phyloP scores from a whole-genome alignment of 352 stramenopile species.

The Globisporangium spinosum region DNA sequence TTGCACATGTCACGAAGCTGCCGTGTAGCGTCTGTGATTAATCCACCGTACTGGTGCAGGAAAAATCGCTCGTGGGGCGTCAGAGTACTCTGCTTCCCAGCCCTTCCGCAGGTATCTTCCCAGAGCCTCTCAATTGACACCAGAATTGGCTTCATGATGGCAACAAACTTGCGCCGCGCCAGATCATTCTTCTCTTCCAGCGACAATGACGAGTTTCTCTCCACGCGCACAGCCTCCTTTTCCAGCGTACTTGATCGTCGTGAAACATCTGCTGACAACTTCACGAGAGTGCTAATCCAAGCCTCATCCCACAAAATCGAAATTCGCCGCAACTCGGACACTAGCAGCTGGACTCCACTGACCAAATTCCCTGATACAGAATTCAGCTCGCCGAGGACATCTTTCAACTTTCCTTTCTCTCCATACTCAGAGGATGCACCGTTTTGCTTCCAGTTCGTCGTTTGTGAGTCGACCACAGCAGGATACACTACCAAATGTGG shows the following conservation, averaged over 20 bases:
- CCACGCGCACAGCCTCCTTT: slow-evolving; percentile 67
- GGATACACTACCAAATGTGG: slow-evolving; percentile 76
- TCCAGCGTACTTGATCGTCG: slow-evolving; percentile 64
- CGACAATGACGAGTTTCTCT: slow-evolving; percentile 67
- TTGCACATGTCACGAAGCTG: slow-evolving; percentile 46
- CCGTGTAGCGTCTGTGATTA: slow-evolving; percentile 42
- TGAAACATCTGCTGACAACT: slow-evolving; percentile 68
- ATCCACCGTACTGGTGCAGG: slow-evolving; percentile 50
- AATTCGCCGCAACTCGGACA: slow-evolving; percentile 73
- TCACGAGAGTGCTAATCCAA: slow-evolving; percentile 68
- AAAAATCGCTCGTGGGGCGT: slow-evolving; percentile 78
- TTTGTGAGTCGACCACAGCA: slow-evolving; percentile 56
- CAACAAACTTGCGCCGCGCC: slow-evolving; percentile 64
- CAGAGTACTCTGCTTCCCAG: slow-evolving; percentile 24
- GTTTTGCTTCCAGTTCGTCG: not conserved
- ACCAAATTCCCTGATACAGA: slow-evolving; percentile 38
- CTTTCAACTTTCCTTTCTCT: slow-evolving; percentile 25
- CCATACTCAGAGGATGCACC: not conserved
- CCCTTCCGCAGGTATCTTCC: slow-evolving; percentile 54
- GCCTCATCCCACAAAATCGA: slow-evolving; percentile 83
- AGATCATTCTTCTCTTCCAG: slow-evolving; percentile 58
- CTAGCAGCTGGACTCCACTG: slow-evolving; percentile 50
- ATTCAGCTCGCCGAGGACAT: slow-evolving; percentile 43
- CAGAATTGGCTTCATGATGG: slow-evolving; percentile 83
- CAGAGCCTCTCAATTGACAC: slow-evolving; percentile 59